A percentile compares a stretch with the other conserved stretches of the same genome.
Conservation (phyloP, 2,329 filamentous ascomycete genomes). For the Beauveria sp. region DNA sequence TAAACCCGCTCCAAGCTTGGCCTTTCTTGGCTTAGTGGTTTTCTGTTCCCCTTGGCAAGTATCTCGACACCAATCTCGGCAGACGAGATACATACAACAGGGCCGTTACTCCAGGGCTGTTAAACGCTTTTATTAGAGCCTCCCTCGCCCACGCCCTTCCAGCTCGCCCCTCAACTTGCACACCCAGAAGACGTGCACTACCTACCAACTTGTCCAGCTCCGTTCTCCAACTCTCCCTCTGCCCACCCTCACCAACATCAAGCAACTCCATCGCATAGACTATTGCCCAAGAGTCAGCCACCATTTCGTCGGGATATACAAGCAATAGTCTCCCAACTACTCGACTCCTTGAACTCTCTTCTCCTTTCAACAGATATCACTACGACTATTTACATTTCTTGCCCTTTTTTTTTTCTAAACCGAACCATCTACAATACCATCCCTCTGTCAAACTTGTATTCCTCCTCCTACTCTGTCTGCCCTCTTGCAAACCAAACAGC, state of each 20-base stretch:
- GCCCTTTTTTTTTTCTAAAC: neutral
- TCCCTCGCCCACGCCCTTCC: neutral
- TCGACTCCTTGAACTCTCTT: neutral
- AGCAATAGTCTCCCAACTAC: neutral
- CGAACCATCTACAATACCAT: neutral
- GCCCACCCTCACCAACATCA: neutral
- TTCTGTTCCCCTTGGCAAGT: too few relatives aligned
- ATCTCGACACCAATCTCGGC: too few relatives aligned
- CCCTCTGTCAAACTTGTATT: neutral
- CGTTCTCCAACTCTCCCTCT: neutral
- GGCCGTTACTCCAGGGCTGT: neutral
- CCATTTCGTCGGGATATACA: neutral
- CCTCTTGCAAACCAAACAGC: neutral
- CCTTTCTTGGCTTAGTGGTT: too few relatives aligned
- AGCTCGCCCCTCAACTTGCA: neutral
- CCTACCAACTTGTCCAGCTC: too few relatives aligned
- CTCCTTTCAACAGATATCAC: neutral
- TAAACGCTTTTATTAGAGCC: neutral
- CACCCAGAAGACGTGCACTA: neutral
- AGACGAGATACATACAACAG: too few relatives aligned
- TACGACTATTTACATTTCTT: neutral
- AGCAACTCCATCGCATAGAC: neutral
- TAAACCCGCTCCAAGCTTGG: too few relatives aligned
- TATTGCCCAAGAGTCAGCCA: neutral
- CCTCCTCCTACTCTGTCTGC: neutral